Conservation (phyloP, 2,329 filamentous ascomycete genomes). For the Incumbomyces delicatus region DNA sequence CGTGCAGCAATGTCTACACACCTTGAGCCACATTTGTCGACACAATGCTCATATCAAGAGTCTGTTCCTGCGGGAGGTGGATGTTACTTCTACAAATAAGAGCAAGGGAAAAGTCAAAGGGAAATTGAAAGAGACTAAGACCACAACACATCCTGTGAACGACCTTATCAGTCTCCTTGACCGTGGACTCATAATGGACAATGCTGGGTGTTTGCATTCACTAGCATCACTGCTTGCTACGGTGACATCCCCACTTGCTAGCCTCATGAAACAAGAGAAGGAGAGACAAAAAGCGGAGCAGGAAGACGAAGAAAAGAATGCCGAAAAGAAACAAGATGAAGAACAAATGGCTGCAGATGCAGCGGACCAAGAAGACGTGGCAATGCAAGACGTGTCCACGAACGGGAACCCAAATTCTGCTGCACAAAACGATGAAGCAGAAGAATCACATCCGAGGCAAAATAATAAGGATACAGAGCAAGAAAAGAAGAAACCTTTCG, state of each 20-base stretch:
- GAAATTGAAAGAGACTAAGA: conserved; percentile 75
- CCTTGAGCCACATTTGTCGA: conserved; percentile 71
- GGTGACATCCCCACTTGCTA: conserved; percentile 76
- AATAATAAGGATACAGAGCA: conserved; percentile 30
- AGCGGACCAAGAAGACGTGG: conserved; percentile 26
- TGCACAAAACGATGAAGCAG: conserved; percentile 14
- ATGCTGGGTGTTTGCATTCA: conserved; percentile 91
- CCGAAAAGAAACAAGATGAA: conserved; percentile 16
- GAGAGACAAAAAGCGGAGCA: conserved; percentile 47
- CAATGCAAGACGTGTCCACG: conserved; percentile 18
- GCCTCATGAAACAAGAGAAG: conserved; percentile 72
- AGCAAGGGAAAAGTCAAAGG: conserved; percentile 66
- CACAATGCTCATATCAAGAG: conserved; percentile 80
- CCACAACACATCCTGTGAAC: conserved; percentile 83
- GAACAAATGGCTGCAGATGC: conserved; percentile 26
- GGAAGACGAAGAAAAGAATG: conserved; percentile 24
- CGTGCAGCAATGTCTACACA: conserved; percentile 85
- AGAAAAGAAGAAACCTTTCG: conserved; percentile 53
- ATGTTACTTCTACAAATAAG: conserved; percentile 68
- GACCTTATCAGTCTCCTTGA: conserved; percentile 79
- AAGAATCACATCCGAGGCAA: conserved; percentile 11
- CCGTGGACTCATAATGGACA: conserved; percentile 92
- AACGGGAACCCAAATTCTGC: conserved; percentile 10
- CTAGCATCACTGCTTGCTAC: conserved; percentile 77
- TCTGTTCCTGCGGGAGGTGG: conserved; percentile 91